phyloP scores from a whole-genome alignment of 202 grass and related monocot genomes.

The Digitaria exilis region DNA sequence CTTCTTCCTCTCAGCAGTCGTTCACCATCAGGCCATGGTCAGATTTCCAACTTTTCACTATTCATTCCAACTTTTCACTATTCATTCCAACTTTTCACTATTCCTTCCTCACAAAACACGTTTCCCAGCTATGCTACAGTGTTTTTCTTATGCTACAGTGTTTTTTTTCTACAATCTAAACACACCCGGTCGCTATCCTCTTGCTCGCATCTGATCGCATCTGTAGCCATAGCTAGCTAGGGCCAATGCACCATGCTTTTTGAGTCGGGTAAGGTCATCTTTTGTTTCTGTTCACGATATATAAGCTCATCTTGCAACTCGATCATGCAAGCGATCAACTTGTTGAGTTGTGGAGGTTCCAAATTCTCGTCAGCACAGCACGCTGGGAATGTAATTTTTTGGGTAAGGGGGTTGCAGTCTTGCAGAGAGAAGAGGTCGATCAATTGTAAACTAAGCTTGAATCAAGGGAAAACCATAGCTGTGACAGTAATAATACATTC shows the following conservation, averaged over 20 bases:
- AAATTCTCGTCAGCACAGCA: neutral
- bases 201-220: neutral
- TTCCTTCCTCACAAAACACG: too few relatives aligned
- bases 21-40: slow-evolving; percentile 16
- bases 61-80: too few relatives aligned
- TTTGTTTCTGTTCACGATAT: slow-evolving; percentile 21
- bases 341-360: neutral
- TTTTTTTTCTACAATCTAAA: too few relatives aligned
- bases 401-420: slow-evolving; percentile 14
- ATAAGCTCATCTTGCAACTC: slow-evolving; percentile 24
- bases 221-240: slow-evolving; percentile 26
- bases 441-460: slow-evolving; percentile 51
- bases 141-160: too few relatives aligned
- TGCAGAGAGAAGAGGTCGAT: slow-evolving; percentile 31
- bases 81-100: too few relatives aligned
- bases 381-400: slow-evolving; percentile 34
- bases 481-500: slow-evolving; percentile 48
- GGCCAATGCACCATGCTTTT: slow-evolving; percentile 42
- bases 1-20: slow-evolving; percentile 12
- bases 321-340: neutral
- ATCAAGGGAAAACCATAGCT: slow-evolving; percentile 39
- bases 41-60: too few relatives aligned
- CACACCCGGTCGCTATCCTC: neutral
- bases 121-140: too few relatives aligned
- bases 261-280: slow-evolving; percentile 21